phyloP scores from a whole-genome alignment of 202 grass and related monocot species.

The Schoenoplectus tabernaemontani region DNA sequence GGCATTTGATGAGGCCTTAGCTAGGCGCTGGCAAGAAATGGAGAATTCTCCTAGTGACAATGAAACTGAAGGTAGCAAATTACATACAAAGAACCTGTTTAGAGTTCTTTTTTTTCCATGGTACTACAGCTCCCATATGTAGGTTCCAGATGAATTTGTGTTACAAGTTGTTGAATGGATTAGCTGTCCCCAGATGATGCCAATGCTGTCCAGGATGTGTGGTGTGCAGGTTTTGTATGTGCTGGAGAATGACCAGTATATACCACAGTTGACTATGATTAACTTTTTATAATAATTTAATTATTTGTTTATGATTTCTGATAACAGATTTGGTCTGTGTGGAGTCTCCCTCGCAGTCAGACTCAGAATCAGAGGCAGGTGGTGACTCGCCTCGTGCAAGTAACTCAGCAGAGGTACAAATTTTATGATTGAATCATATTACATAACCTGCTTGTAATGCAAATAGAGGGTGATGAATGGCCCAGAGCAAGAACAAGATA shows the following conservation, averaged over 20 bases:
- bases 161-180: not conserved
- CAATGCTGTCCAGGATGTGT: not conserved
- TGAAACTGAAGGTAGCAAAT: slow-evolving; percentile 18
- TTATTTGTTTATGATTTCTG: not conserved
- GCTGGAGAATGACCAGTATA: slow-evolving; percentile 1
- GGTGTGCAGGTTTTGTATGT: not conserved
- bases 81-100: not conserved
- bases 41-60: slow-evolving; percentile 32
- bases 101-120: not conserved
- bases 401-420: slow-evolving; percentile 40
- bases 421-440: not conserved
- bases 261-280: not conserved
- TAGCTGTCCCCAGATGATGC: not conserved
- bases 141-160: not conserved
- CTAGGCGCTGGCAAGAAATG: slow-evolving; percentile 47
- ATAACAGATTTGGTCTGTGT: slow-evolving; percentile 58
- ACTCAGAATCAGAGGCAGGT: slow-evolving; percentile 16
- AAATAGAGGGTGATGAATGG: not conserved
- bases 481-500: not conserved
- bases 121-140: not conserved
- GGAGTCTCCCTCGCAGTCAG: slow-evolving; percentile 42
- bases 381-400: slow-evolving; percentile 28
- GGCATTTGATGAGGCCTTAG: slow-evolving; percentile 42
- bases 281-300: not conserved
- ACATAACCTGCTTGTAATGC: not conserved